phyloP scores from a whole-genome alignment of 805 yeast species.

The Myxozyma neotropica region DNA sequence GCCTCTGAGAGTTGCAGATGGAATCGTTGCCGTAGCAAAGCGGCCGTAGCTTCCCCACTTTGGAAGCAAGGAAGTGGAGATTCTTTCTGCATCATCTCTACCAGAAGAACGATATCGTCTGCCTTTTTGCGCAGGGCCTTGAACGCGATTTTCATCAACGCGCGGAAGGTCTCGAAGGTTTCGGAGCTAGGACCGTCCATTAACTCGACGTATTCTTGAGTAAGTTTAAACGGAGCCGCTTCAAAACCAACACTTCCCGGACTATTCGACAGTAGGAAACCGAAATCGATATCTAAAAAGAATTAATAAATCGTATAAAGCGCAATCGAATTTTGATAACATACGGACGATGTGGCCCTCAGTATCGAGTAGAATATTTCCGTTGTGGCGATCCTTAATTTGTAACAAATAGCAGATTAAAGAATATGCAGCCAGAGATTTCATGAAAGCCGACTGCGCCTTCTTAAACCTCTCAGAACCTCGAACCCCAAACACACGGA shows the following conservation, averaged over 20 bases:
- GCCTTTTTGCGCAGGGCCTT: slow-evolving; percentile 70
- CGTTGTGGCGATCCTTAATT: slow-evolving; percentile 97
- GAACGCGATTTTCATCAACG: slow-evolving; percentile 72
- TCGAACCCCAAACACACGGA: slow-evolving; percentile 67
- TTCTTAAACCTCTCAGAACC: slow-evolving; percentile 56
- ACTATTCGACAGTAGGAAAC: slow-evolving; percentile 86
- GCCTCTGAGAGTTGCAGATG: slow-evolving; percentile 73
- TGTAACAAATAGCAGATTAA: slow-evolving; percentile 87
- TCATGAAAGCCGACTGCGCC: slow-evolving; percentile 85
- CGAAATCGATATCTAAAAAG: slow-evolving; percentile 79
- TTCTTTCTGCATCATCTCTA: slow-evolving; percentile 92
- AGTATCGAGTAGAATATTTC: slow-evolving; percentile 94
- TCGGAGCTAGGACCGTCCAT: slow-evolving; percentile 76
- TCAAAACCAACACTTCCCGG: slow-evolving; percentile 98
- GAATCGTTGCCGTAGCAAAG: slow-evolving; percentile 75
- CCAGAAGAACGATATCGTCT: slow-evolving; percentile 75
- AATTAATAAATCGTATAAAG: not conserved
- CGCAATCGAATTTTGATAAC: not conserved
- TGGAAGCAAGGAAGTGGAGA: slow-evolving; percentile 89
- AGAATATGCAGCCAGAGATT: slow-evolving; percentile 90
- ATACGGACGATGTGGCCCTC: slow-evolving; percentile 81
- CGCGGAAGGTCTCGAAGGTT: slow-evolving; percentile 61
- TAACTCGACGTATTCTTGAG: slow-evolving; percentile 84
- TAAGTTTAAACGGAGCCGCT: slow-evolving; percentile 94
- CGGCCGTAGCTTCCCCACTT: slow-evolving; percentile 81